Evolutionary conservation across 192 early-diverging fungal genomes (phyloP), one percentile per base, ranked within the genome.

Genomic region (Backusella liffmaniae): DNA sequence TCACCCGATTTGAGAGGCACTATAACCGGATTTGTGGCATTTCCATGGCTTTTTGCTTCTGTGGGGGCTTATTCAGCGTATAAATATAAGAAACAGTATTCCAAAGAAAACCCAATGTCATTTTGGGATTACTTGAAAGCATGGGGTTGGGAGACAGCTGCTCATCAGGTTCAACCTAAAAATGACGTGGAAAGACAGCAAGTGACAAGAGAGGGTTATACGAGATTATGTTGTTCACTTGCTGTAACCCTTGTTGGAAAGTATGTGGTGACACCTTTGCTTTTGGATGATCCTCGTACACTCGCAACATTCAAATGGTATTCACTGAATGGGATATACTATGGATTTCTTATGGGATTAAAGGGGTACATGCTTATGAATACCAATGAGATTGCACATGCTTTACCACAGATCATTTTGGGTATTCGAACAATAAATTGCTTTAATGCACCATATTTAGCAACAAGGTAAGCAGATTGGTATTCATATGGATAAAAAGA

Each of bases 321-420:
- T 69, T 69, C 67, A 23, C 9, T n/a, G 1, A 8, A 9, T 12
- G 16, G 67, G 1, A 69, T 69, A 12, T 69, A 69, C 35, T 69
- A 69, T 36, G 67, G 67, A 23, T 69, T 69, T 21, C 67, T 69
- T 21, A 69, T 69, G 67, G 67, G 67, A 21, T 18, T 69, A 16
- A 69, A 69, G 23, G n/a, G 67, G 3, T 69, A 69, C 18, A 69
- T 37, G 7, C 21, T 41, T 36, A 69, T 69, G 67, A 37, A 39
- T 36, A 21, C 9, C 1, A 37, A 21, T 21, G 67, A 69, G 8
- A 21, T 69, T 36, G 1, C 41, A 4, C 26, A 37, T 23, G 41
- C 18, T 13, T 21, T 69, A 4, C 4, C 16, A 12, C 67, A 69
- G 23, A 69, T 69, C 9, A 1, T 69, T 21, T 39, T 3, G 18